Base-by-base conservation (phyloP, 2,329 filamentous ascomycete species). In the Arthrobotrys megalospora region DNA sequence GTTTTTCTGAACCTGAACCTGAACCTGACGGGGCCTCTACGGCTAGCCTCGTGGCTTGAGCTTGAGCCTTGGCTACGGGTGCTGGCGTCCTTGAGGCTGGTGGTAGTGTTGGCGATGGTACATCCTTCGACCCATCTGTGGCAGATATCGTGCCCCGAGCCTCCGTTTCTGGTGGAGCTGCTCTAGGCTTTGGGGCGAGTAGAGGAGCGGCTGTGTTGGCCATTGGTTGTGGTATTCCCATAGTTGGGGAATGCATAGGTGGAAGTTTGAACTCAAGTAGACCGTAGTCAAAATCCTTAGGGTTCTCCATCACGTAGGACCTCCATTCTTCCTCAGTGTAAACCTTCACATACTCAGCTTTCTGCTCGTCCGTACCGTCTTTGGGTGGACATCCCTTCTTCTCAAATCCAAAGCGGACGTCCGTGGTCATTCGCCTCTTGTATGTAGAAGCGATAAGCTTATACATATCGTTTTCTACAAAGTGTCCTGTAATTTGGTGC, bases 351-450 rank as follows among this genome's bases (percentile, higher is more conserved):
- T 60, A 60, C 19, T 60, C 34, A 4, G 16, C 36, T 7, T 43
- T 60, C 5, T 43, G 16, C 24, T 66, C 36, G 7, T 67, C 47
- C 5, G 6, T 45, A 2, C 63, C 43, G 41, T 53, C 14, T 21
- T 12, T 28, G 10, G 19, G 7, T 21, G 66, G 66, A n/a, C 66
- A 69, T 14, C 66, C 66, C 8, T 55, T 47, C 21, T 69, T 69
- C 41, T 69, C 66, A 36, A 19, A 60, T n/a, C 66, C 66, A 12
- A 60, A 55, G 8, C 43, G 38, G 16, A 69, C 6, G 14, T 58
- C 50, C 19, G 12, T 36, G 41, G 16, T 14, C 3, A 11, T 1
- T 6, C 36, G 12, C 6, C 36, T 60, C 11, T n/a, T 2, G 12
- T 41, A 41, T 0, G 21, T 2, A 41, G 34, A 43, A 3, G 55